These are phyloP conservation scores for Lithohypha guttulata DNA, from an alignment of 2,329 filamentous ascomycete genomes.

Conservation along the genomic window DNA sequence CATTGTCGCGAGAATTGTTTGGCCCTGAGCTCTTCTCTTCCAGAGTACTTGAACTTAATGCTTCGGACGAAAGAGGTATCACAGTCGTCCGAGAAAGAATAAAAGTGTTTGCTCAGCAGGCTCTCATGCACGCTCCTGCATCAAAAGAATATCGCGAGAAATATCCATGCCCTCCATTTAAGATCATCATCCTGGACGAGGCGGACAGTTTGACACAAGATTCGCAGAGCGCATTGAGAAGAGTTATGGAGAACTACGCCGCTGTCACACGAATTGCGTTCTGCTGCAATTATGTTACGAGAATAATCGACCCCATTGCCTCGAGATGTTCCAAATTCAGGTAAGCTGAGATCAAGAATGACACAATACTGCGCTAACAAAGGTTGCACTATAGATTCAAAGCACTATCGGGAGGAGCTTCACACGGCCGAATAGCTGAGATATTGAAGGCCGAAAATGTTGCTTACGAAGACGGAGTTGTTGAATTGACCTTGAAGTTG, in stretches of 20 bases:
- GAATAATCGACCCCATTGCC: constrained; percentile 93
- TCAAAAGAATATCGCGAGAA: constrained; percentile 39
- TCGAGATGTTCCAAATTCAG: constrained; percentile 85
- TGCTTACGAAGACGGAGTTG: constrained; percentile 61
- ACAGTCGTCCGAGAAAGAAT: constrained; percentile 95
- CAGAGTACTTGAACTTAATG: constrained; percentile 96
- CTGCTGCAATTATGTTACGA: constrained; percentile 96
- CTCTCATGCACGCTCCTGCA: constrained; percentile 16
- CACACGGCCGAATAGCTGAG: constrained; percentile 63
- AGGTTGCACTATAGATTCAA: constrained; percentile 59
- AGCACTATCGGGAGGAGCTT: constrained; percentile 77
- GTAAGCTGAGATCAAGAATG: neutral
- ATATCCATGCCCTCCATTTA: constrained; percentile 94
- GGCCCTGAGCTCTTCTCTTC: constrained; percentile 87
- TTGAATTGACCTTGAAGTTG: constrained; percentile 74
- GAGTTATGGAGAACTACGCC: constrained; percentile 97
- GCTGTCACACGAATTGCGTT: constrained; percentile 95
- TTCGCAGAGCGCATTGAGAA: constrained; percentile 78
- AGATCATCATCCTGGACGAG: constrained; percentile 93
- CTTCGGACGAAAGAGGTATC: constrained; percentile 96
- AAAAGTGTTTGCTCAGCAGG: constrained; percentile 72
- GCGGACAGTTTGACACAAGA: constrained; percentile 99
- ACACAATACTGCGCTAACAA: too few relatives aligned
- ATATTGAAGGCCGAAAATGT: constrained; percentile 77
- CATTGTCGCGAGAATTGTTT: constrained; percentile 93